These are phyloP conservation scores for Mollisiaceae sp. DNA, from an alignment of 2,329 filamentous ascomycete species.

Conservation along the genomic window DNA sequence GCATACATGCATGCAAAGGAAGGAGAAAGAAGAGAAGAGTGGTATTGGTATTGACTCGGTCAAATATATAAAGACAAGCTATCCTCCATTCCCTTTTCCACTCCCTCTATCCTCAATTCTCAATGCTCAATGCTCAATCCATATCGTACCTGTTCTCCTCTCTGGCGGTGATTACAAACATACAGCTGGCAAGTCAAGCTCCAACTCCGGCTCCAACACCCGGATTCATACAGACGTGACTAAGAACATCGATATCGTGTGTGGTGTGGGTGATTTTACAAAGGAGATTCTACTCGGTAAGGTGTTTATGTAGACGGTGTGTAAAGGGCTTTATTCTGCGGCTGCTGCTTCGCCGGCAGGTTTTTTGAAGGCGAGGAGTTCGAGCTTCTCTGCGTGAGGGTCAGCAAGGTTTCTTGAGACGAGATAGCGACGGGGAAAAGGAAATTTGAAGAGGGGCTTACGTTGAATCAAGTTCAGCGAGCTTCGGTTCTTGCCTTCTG, in stretches of 20 bases:
- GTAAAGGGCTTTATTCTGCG: not conserved
- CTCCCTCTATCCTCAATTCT: not conserved
- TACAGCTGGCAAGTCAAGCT: too few species aligned
- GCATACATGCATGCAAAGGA: not conserved
- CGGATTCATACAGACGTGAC: conserved; percentile 7
- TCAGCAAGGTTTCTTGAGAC: not conserved
- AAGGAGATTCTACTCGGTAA: conserved; percentile 1
- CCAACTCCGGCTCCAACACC: not conserved
- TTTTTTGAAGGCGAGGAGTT: conserved; percentile 49
- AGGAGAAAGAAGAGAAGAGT: not conserved
- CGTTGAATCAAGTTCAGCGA: conserved; percentile 78
- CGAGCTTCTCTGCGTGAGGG: conserved; percentile 49
- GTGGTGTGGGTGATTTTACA: conserved; percentile 8
- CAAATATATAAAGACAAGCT: conserved; percentile 7
- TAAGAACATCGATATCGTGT: not conserved
- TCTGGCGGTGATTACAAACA: not conserved
- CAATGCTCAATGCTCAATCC: not conserved
- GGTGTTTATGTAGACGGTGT: not conserved
- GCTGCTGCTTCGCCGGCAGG: conserved; percentile 6
- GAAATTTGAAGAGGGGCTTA: conserved; percentile 53
- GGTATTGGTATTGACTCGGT: conserved; percentile 7
- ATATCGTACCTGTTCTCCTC: conserved; percentile 12
- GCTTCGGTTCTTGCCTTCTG: conserved; percentile 70
- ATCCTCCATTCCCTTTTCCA: not conserved
- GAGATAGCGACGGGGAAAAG: not conserved